Base-by-base conservation (phyloP, 2,329 filamentous ascomycete species). In the Hypoxylon sp. region DNA sequence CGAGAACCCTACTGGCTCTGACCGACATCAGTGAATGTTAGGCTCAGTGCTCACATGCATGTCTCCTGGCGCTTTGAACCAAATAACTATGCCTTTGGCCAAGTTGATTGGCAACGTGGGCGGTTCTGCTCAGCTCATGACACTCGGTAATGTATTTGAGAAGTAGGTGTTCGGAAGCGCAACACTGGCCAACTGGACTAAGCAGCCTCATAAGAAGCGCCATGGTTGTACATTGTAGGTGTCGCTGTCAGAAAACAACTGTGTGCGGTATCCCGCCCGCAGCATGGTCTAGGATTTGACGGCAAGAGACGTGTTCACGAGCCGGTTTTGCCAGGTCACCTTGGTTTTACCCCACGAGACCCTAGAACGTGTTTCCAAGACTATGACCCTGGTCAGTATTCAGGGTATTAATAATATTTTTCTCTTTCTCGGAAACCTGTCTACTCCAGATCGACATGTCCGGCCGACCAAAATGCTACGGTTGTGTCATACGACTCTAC, bases 381-480 rank as follows among this genome's bases (percentile, higher is more conserved):
- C 57, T 44, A 65, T 47, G 30, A 68, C 69, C 71, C 71, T 70
- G 69, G 67, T 66, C 59, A 57, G 64, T 56, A 56, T 62, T 67
- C 59, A 55, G 59, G 65, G 8, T 41, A 41, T 41, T 41, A 41
- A 65, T 67, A 66, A 62, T 65, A 58, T 58, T 66, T 65, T 63
- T 65, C 58, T 26, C 60, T 26, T 26, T 59, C 55, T 67, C 61
- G 64, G 67, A 68, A 67, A 70, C 70, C 64, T 67, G 65, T 62
- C 68, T 72, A 72, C 71, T 75, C 70, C 69, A 74, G 73, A 74
- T 76, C 74, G 71, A 74, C 73, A 48, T 71, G 72, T 72, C 73
- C 74, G 70, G 70, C 39, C 65, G 63, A 65, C 64, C 39, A 70
- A 63, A 66, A 70, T 71, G 66, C 73, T 70, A 69, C 68, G 65